A percentile compares a stretch with the other conserved stretches of the same genome.
phyloP scores from a whole-genome alignment of 2,329 filamentous ascomycete species.

The Plectosphaerella plurivora region DNA sequence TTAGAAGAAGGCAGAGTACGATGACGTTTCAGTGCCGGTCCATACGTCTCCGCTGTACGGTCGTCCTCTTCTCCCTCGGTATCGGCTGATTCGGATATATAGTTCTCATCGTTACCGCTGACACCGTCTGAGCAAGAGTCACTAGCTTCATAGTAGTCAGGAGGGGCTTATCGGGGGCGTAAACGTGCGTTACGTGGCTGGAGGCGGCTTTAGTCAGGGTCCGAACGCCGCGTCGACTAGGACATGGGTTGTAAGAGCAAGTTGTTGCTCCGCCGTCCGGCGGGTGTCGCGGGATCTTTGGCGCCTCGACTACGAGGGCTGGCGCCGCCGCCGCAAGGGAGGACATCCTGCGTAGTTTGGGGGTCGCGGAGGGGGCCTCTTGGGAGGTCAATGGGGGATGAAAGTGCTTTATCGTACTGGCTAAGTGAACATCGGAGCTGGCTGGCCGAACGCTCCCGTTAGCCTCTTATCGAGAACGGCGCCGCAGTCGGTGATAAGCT shows the following conservation, averaged over 20 bases:
- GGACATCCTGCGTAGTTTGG: background rate
- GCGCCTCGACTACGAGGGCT: background rate
- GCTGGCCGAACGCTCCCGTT: too few relatives aligned
- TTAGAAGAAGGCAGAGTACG: background rate
- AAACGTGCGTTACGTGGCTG: background rate
- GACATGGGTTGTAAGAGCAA: background rate
- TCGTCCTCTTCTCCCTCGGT: background rate
- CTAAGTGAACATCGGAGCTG: background rate
- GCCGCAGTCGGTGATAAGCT: background rate
- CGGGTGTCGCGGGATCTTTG: background rate
- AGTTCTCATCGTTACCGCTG: background rate
- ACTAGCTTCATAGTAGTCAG: background rate
- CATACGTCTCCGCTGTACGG: background rate
- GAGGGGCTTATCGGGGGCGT: background rate
- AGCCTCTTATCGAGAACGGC: background rate
- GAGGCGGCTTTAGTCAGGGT: background rate
- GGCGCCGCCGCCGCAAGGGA: background rate
- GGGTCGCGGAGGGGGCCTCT: background rate
- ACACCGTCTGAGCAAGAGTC: background rate
- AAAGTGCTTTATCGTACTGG: background rate
- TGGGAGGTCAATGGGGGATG: background rate
- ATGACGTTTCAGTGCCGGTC: constrained; percentile 11
- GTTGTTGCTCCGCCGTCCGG: background rate
- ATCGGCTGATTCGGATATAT: background rate
- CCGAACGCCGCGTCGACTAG: background rate